Percentiles rank a stretch among this genome's conserved stretches.
These are phyloP conservation scores for Dactylis glomerata DNA, from an alignment of 176 grass and related monocot species.

Conservation along the genomic window DNA sequence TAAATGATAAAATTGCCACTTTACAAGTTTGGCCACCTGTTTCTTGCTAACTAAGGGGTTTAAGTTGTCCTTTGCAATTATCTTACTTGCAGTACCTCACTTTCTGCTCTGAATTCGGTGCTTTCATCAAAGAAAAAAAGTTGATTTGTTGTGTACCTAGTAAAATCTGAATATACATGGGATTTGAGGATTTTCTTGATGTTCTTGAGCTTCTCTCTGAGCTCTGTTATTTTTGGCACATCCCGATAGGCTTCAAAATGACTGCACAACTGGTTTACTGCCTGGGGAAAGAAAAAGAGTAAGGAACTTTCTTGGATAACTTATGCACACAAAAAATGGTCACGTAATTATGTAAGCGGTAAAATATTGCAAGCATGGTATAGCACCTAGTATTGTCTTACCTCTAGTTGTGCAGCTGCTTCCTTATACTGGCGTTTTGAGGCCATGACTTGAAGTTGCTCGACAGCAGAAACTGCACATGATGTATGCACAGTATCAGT, in stretches of 20 bases:
- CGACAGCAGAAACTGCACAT: conserved; percentile 84
- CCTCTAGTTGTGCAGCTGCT: conserved; percentile 95
- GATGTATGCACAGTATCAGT: conserved; percentile 7
- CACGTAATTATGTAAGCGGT: not conserved
- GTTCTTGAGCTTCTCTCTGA: conserved; percentile 98
- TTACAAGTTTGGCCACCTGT: conserved; percentile 17
- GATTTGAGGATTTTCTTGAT: conserved; percentile 99
- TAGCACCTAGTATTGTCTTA: conserved; percentile 32
- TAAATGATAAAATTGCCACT: not conserved
- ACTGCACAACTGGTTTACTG: conserved; percentile 94
- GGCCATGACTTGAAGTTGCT: conserved; percentile 99
- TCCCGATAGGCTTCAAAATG: conserved; percentile 99
- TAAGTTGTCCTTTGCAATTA: not conserved
- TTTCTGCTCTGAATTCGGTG: not conserved
- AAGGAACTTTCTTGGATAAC: not conserved
- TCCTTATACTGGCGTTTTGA: conserved; percentile 99
- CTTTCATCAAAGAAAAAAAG: not conserved
- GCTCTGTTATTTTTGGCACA: conserved; percentile 96
- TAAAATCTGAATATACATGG: conserved; percentile 98
- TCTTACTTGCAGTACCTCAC: conserved; percentile 2
- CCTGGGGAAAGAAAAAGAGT: conserved; percentile 49
- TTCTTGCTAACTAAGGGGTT: not conserved
- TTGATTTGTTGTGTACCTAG: conserved; percentile 58
- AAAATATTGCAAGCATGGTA: not conserved
- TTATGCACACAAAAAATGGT: not conserved